Conservation (phyloP, 164 flowering plant species). For the Cinnamomum micranthum region DNA sequence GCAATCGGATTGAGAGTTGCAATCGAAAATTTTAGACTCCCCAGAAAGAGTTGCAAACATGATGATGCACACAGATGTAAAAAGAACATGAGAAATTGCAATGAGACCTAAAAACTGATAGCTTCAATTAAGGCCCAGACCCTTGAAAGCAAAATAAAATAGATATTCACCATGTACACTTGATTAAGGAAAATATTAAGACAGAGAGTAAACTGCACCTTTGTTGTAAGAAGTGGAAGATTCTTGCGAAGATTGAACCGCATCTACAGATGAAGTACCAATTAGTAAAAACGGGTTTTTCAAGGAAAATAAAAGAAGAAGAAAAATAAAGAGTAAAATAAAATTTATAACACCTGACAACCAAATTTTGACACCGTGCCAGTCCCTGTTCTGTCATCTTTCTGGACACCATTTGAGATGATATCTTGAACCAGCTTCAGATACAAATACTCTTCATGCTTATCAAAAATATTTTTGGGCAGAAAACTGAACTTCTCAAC, state of each 20-base stretch:
- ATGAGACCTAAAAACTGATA: too few relatives aligned
- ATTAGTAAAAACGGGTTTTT: background rate
- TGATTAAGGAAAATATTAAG: background rate
- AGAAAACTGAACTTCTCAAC: conserved; percentile 54
- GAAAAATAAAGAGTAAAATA: background rate
- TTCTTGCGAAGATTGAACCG: conserved; percentile 77
- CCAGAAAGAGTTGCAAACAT: background rate
- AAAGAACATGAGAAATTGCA: too few relatives aligned
- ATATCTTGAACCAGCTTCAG: conserved; percentile 73
- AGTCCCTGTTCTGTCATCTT: conserved; percentile 91
- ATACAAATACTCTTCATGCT: conserved; percentile 77
- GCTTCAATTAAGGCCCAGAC: background rate
- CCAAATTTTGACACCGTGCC: conserved; percentile 96
- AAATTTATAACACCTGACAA: conserved; percentile 61
- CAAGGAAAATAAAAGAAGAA: background rate
- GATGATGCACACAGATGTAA: too few relatives aligned
- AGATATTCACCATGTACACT: background rate
- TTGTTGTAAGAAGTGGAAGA: conserved; percentile 92
- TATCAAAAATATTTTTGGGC: conserved; percentile 77
- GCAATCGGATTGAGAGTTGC: background rate
- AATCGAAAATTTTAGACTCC: too few relatives aligned
- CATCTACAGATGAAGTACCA: conserved; percentile 46
- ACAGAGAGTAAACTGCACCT: conserved; percentile 38
- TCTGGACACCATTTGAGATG: conserved; percentile 53
- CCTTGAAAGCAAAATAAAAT: background rate